These are phyloP conservation scores for Skeletonema potamos DNA, from an alignment of 108 stramenopile genomes.

Conservation along the genomic window DNA sequence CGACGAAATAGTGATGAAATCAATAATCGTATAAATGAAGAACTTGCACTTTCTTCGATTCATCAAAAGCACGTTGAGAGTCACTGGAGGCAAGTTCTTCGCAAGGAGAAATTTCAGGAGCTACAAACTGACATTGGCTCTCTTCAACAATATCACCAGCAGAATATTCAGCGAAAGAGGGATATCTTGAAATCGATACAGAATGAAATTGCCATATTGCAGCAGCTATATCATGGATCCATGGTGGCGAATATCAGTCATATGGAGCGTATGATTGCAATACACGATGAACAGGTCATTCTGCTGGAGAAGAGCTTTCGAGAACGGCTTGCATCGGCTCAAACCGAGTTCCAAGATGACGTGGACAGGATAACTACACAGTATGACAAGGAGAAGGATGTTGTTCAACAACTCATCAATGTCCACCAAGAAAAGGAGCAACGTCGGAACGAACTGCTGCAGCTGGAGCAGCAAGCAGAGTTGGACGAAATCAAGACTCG, in stretches of 20 bases:
- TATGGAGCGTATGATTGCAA: slow-evolving; percentile 31
- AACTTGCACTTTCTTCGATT: slow-evolving; percentile 33
- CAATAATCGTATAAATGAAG: slow-evolving; percentile 19
- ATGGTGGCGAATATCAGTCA: slow-evolving; percentile 27
- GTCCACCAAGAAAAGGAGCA: slow-evolving; percentile 15
- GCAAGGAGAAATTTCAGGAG: slow-evolving; percentile 43
- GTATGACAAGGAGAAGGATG: slow-evolving; percentile 19
- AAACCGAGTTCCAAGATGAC: slow-evolving; percentile 19
- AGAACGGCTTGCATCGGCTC: slow-evolving; percentile 19
- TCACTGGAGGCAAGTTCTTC: slow-evolving; percentile 40
- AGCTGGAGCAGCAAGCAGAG: slow-evolving; percentile 26
- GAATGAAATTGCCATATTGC: slow-evolving; percentile 29
- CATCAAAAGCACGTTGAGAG: slow-evolving; percentile 35
- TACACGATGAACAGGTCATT: slow-evolving; percentile 36
- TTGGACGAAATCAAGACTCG: slow-evolving; percentile 40
- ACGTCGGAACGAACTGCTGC: slow-evolving; percentile 9
- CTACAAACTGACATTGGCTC: slow-evolving; percentile 31
- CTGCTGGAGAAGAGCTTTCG: slow-evolving; percentile 30
- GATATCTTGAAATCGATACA: slow-evolving; percentile 27
- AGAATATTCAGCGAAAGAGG: slow-evolving; percentile 32
- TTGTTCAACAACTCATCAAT: slow-evolving; percentile 17
- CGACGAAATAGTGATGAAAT: slow-evolving; percentile 1
- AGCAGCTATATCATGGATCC: slow-evolving; percentile 27
- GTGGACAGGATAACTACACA: slow-evolving; percentile 14
- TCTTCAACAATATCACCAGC: slow-evolving; percentile 29